A percentile compares a stretch with the other conserved stretches of the same genome.
These are phyloP conservation scores for Aureobasidium sp. DNA, from an alignment of 2,329 filamentous ascomycete genomes.

Conservation along the genomic window DNA sequence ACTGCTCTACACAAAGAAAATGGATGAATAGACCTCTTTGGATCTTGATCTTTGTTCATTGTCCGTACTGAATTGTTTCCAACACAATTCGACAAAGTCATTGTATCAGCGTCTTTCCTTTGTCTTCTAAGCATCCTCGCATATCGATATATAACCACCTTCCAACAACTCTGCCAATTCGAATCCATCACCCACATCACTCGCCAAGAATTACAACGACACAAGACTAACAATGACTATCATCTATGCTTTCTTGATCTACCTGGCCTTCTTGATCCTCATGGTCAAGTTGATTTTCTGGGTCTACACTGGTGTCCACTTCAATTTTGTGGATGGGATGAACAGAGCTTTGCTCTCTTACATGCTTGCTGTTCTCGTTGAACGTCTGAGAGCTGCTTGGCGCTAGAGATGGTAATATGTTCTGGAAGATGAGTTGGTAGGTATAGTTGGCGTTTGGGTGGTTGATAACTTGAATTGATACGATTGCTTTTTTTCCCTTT, in stretches of 20 bases:
- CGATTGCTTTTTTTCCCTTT: too few species aligned
- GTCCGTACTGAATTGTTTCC: not conserved
- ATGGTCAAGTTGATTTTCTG: not conserved
- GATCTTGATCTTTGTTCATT: not conserved
- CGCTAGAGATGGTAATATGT: too few species aligned
- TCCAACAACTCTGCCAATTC: not conserved
- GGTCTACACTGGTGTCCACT: not conserved
- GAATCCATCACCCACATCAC: not conserved
- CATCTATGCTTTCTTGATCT: not conserved
- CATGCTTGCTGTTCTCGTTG: too few species aligned
- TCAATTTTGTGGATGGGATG: not conserved
- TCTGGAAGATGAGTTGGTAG: too few species aligned
- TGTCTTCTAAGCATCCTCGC: not conserved
- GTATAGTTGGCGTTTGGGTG: too few species aligned
- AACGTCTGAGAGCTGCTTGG: too few species aligned
- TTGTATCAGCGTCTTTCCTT: not conserved
- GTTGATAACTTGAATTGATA: too few species aligned
- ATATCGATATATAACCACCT: not conserved
- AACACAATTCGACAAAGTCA: not conserved
- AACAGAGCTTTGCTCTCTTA: too few species aligned
- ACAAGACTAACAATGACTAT: too few species aligned
- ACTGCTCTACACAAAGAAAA: not conserved
- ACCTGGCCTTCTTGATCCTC: not conserved
- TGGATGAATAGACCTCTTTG: not conserved
- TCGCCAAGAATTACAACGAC: not conserved